Conservation (phyloP, 805 yeast species). For the Saccharomycopsis schoenii region DNA sequence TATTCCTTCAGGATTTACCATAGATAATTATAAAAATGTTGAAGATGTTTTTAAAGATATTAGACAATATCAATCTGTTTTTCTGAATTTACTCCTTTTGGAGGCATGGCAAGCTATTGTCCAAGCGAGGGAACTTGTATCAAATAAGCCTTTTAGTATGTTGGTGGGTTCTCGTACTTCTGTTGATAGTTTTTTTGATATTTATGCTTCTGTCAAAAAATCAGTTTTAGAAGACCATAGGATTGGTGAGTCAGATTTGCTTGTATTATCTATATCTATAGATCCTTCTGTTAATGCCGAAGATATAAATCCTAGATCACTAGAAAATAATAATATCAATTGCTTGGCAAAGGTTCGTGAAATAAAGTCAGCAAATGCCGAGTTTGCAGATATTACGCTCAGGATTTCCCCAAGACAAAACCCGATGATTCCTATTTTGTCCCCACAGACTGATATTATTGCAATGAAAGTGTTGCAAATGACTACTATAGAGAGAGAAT, state of each 20-base stretch:
- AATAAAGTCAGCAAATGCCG: conserved; percentile 53
- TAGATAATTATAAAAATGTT: conserved; percentile 28
- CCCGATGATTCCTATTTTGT: conserved; percentile 41
- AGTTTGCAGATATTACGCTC: conserved; percentile 64
- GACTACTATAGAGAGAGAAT: conserved; percentile 92
- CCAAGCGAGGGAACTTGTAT: conserved; percentile 54
- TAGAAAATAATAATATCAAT: conserved; percentile 30
- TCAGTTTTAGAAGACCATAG: conserved; percentile 39
- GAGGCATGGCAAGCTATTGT: conserved; percentile 93
- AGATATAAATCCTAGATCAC: conserved; percentile 25
- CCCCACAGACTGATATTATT: conserved; percentile 53
- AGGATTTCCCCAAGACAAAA: conserved; percentile 49
- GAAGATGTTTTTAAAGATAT: conserved; percentile 47
- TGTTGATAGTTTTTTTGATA: conserved; percentile 81
- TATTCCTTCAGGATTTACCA: conserved; percentile 45
- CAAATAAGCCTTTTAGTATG: conserved; percentile 49
- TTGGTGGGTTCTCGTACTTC: conserved; percentile 72
- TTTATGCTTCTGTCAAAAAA: conserved; percentile 62
- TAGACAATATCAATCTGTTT: conserved; percentile 55
- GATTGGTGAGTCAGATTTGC: conserved; percentile 66
- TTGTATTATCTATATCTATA: conserved; percentile 40
- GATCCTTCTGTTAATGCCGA: conserved; percentile 12
- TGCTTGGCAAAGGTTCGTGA: conserved; percentile 78
- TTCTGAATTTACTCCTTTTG: conserved; percentile 72
- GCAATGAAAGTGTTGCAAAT: conserved; percentile 75